Evolutionary conservation across 805 yeast genomes (phyloP), one percentile per base, ranked within the genome.

Genomic region (Cyberlindnera misumaiensis): DNA sequence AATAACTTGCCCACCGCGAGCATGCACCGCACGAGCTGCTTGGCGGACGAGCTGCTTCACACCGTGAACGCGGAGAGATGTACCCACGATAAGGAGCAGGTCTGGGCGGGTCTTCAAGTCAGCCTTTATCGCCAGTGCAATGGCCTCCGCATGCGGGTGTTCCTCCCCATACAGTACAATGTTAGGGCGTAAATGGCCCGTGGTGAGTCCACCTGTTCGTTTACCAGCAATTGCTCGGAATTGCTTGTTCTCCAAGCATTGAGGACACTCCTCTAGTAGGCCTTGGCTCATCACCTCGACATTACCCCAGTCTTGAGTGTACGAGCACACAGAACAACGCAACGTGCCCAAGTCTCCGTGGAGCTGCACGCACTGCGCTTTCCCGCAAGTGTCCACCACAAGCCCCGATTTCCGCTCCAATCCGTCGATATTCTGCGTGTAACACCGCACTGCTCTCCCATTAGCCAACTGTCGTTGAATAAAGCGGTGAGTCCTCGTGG

Each of bases 401-500:
- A 89, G 63, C 16, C 85, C 82, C 18, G 81, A 68, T 34, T 67
- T 63, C 35, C 76, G 64, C 55, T 90, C 97, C 27, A 90, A 65
- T 0, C 95, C 89, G 59, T 90, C 98, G 42, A 90, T 90, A 56
- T 90, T 90, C 55, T 93, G 97, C 1, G 97, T 90, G 58, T 90
- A 90, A 62, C 97, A 87, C 41, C 95, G 67, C 35, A 88, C 58
- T 32, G 89, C 69, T 72, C 77, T 55, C 74, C 74, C 39, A 71
- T 77, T 51, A 74, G 76, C 39, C 81, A 42, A 27, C 20, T 42
- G 39, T 2, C 35, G 28, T 2, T 39, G 38, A 30, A 90, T 79
- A 52, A 90, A 85, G 44, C 69, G 66, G 59, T 90, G 97, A 1
- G 95, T 85, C 48, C 73, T 77, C 0, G 98, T 90, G 2, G 97